phyloP scores from a whole-genome alignment of 257 asterid genomes.

The Solanum chilense region DNA sequence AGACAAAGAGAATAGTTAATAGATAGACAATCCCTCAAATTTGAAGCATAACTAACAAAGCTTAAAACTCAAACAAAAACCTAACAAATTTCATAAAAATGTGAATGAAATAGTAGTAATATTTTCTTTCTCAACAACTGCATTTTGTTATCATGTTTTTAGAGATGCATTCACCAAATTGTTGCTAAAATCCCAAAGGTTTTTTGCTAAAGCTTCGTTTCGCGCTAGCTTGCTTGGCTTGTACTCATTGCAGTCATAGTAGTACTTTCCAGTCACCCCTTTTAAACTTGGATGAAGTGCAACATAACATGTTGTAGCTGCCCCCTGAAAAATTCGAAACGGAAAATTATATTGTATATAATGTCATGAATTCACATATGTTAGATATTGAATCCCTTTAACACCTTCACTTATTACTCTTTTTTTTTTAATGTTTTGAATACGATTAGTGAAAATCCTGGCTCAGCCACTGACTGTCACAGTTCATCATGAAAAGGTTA shows the following conservation, averaged over 20 bases:
- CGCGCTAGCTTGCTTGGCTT: slow-evolving; percentile 27
- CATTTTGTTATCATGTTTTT: neutral
- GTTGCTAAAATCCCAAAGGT: slow-evolving; percentile 67
- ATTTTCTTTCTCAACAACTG: neutral
- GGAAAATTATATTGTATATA: neutral
- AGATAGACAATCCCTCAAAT: neutral
- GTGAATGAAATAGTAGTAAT: neutral
- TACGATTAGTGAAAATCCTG: neutral
- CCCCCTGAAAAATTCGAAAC: slow-evolving; percentile 28
- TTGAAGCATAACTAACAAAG: neutral
- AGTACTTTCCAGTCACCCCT: slow-evolving; percentile 54
- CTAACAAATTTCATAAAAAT: neutral
- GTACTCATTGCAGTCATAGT: slow-evolving; percentile 40
- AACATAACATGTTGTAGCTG: slow-evolving; percentile 70
- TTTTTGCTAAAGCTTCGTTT: slow-evolving; percentile 32
- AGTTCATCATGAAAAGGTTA: neutral
- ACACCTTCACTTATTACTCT: neutral
- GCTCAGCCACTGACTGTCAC: fast-evolving
- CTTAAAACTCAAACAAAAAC: neutral
- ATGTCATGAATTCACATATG: neutral
- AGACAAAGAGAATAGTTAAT: neutral
- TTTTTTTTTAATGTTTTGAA: neutral
- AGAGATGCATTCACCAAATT: slow-evolving; percentile 35
- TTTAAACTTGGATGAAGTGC: slow-evolving; percentile 51
- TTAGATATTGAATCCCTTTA: neutral